Evolutionary conservation across 1,284 basidiomycete genomes (phyloP).

Genomic region (Crepidotus sp.): DNA sequence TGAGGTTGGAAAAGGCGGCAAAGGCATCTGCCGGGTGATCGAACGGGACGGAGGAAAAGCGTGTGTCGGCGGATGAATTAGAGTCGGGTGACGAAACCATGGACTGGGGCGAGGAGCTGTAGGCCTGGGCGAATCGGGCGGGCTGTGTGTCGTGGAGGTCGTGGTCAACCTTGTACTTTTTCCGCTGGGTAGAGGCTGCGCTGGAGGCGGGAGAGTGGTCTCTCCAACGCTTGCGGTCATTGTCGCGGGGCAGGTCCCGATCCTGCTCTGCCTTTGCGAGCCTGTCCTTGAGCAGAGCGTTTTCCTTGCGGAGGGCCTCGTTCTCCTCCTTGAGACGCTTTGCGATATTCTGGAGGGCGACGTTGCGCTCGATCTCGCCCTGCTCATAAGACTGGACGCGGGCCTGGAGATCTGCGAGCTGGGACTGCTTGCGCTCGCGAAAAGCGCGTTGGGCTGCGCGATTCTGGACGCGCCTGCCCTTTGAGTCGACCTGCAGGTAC

Average conservation of each 20-base stretch:
- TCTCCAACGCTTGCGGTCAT: constrained; percentile 47
- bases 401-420: constrained; percentile 84
- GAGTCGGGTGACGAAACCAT: constrained; percentile 49
- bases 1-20: constrained; percentile 13
- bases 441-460: constrained; percentile 87
- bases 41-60: constrained; percentile 31
- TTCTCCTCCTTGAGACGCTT: constrained; percentile 87
- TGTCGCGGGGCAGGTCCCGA: constrained; percentile 22
- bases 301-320: constrained; percentile 58
- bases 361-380: constrained; percentile 83
- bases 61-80: constrained; percentile 33
- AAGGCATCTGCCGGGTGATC: constrained; percentile 22
- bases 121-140: constrained; percentile 22
- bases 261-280: constrained; percentile 44
- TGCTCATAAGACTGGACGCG: constrained; percentile 82
- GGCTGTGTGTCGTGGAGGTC: constrained; percentile 15
- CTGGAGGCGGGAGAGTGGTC: constrained; percentile 34
- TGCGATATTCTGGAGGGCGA: constrained; percentile 78
- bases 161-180: constrained; percentile 36
- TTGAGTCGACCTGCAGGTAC: constrained; percentile 37
- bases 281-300: constrained; percentile 51
- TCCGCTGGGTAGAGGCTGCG: constrained; percentile 23
- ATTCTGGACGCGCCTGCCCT: constrained; percentile 69
- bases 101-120: constrained; percentile 31
- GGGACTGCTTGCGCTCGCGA: constrained; percentile 83